phyloP scores from a whole-genome alignment of 805 yeast species.

The Pichia californica region DNA sequence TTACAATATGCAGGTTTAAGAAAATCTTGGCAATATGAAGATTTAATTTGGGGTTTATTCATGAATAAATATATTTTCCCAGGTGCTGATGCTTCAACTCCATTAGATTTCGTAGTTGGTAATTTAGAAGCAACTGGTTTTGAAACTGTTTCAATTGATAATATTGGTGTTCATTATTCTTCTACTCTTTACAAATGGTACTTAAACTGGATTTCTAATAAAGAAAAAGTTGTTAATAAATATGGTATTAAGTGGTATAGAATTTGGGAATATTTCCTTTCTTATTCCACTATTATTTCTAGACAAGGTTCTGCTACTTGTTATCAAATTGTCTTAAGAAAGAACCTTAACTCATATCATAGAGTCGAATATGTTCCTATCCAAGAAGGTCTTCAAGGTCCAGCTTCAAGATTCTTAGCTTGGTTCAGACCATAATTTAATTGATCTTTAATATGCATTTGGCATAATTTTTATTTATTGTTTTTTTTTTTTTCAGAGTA shows the following conservation, averaged over 20 bases:
- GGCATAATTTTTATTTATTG: neutral
- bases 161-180: conserved; percentile 89
- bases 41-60: conserved; percentile 87
- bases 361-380: conserved; percentile 73
- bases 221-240: conserved; percentile 65
- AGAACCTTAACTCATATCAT: conserved; percentile 79
- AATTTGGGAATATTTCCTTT: conserved; percentile 89
- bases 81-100: conserved; percentile 96
- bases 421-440: conserved; percentile 43
- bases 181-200: conserved; percentile 93
- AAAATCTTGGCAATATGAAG: conserved; percentile 93
- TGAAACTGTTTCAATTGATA: conserved; percentile 77
- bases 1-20: conserved; percentile 88
- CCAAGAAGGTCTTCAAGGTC: conserved; percentile 67
- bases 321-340: conserved; percentile 84
- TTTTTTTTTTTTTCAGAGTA: neutral
- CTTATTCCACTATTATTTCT: conserved; percentile 73
- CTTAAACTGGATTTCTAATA: conserved; percentile 86
- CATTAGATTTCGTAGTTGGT: conserved; percentile 74
- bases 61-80: conserved; percentile 97
- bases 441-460: neutral
- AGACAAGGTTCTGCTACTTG: conserved; percentile 94
- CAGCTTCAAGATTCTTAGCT: conserved; percentile 45
- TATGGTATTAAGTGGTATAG: conserved; percentile 88
- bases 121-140: conserved; percentile 78